Conservation (phyloP, 2,329 filamentous ascomycete genomes). For the Lachnellula subtilissima region DNA sequence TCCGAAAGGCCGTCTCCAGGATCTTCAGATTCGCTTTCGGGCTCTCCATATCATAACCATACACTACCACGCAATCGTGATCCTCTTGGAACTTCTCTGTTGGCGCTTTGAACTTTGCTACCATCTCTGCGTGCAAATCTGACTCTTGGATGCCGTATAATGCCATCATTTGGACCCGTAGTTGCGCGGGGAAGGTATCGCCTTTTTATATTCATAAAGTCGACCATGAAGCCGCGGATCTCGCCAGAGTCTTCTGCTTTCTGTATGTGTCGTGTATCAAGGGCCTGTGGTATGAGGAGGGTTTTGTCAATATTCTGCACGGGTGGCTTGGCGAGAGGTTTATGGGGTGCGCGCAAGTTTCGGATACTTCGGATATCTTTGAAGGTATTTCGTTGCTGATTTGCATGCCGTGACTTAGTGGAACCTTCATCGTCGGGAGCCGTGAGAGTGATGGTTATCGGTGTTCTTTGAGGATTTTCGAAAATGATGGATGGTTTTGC, state of each 20-base stretch:
- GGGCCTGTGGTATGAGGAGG: conserved; percentile 15
- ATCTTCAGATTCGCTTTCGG: conserved; percentile 10
- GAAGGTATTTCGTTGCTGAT: neutral
- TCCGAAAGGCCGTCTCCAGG: conserved; percentile 11
- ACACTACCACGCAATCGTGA: neutral
- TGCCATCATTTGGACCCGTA: conserved; percentile 22
- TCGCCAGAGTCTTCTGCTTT: conserved; percentile 21
- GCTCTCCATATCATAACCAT: conserved; percentile 1
- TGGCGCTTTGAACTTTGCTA: conserved; percentile 8
- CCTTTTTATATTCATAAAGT: conserved; percentile 24
- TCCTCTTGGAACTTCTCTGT: conserved; percentile 8
- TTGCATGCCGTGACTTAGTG: neutral
- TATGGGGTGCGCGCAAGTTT: neutral
- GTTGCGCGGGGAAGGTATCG: conserved; percentile 16
- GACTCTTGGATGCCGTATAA: conserved; percentile 20
- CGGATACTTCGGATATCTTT: neutral
- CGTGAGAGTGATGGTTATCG: conserved; percentile 25
- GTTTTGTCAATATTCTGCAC: conserved; percentile 6
- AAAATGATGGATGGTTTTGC: conserved; percentile 8
- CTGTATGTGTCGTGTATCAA: neutral
- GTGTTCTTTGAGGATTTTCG: conserved; percentile 4
- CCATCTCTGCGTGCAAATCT: conserved; percentile 16
- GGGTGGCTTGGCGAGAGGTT: conserved; percentile 1
- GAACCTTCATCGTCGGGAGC: conserved; percentile 13
- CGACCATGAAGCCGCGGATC: conserved; percentile 22